phyloP scores from a whole-genome alignment of 1,139 yeast species.

The Lizanozyma gosingica region DNA sequence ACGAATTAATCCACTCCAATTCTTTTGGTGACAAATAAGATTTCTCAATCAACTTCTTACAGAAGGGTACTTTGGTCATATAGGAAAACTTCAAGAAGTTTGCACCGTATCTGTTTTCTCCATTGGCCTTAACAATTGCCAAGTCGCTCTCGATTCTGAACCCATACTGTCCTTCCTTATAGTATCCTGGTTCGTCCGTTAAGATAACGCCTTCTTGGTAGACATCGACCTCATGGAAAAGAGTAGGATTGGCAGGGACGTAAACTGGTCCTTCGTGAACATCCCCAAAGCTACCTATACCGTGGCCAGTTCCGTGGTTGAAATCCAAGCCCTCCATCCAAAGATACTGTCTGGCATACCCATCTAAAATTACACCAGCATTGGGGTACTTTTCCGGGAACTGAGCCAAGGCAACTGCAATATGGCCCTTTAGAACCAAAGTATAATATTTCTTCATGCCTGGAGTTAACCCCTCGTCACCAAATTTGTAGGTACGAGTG shows the following conservation, averaged over 20 bases:
- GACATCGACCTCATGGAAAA: slow-evolving; percentile 11
- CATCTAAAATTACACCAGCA: slow-evolving; percentile 40
- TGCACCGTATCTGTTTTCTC: slow-evolving; percentile 16
- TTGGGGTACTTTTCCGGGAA: slow-evolving; percentile 32
- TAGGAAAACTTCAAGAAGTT: slow-evolving; percentile 38
- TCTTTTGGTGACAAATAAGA: slow-evolving; percentile 28
- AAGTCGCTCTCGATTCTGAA: slow-evolving; percentile 47
- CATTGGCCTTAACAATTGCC: slow-evolving; percentile 21
- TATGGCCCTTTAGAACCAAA: slow-evolving; percentile 46
- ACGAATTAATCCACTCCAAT: slow-evolving; percentile 43
- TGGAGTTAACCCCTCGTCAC: slow-evolving; percentile 14
- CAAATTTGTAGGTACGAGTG: slow-evolving; percentile 43
- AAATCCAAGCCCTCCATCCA: slow-evolving; percentile 47
- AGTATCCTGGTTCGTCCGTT: slow-evolving; percentile 52
- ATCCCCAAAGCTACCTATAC: slow-evolving; percentile 47
- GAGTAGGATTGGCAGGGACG: slow-evolving; percentile 25
- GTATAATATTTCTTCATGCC: slow-evolving; percentile 35
- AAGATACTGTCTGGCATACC: slow-evolving; percentile 42
- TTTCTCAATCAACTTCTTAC: slow-evolving; percentile 36
- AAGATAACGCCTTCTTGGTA: slow-evolving; percentile 41
- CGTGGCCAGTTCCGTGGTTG: slow-evolving; percentile 56
- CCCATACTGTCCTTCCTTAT: slow-evolving; percentile 43
- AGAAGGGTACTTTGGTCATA: slow-evolving; percentile 47
- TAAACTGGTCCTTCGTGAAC: slow-evolving; percentile 52
- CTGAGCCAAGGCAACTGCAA: slow-evolving; percentile 44